Percentiles rank a stretch among this genome's conserved stretches.
These are phyloP conservation scores for Coccomyxa sp. DNA, from an alignment of 139 green algal genomes.

Conservation along the genomic window DNA sequence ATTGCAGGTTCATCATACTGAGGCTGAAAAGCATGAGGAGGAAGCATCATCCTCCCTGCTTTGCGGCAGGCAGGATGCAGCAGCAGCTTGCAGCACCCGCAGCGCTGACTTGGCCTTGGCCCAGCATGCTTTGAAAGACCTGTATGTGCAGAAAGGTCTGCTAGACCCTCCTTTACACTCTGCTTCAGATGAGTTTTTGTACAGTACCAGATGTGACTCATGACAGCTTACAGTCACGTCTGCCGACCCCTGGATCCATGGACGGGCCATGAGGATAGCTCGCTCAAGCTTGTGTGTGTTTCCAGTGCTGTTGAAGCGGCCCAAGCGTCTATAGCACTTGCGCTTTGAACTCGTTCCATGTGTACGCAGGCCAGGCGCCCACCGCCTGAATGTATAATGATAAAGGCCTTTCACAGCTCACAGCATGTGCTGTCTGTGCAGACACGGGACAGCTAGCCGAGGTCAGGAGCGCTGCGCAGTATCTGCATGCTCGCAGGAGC, in stretches of 20 bases:
- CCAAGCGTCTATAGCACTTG: neutral
- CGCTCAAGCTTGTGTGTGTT: slow-evolving; percentile 11
- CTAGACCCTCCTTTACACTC: too few species aligned
- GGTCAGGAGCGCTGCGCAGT: slow-evolving; percentile 58
- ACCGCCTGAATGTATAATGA: too few species aligned
- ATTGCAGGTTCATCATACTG: neutral
- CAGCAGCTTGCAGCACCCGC: neutral
- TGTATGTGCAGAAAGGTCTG: neutral
- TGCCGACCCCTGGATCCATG: neutral
- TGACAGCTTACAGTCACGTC: neutral
- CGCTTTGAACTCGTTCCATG: neutral
- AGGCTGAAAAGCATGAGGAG: neutral
- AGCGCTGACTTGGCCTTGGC: neutral
- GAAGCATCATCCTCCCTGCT: neutral
- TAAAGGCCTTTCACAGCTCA: too few species aligned
- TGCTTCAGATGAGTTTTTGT: too few species aligned
- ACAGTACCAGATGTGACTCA: neutral
- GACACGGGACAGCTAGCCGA: slow-evolving; percentile 17
- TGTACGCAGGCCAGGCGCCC: neutral
- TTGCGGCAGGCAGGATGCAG: neutral
- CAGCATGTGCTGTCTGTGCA: too few species aligned
- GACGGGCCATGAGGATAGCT: neutral
- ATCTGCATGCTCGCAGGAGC: slow-evolving; percentile 49
- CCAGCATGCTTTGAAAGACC: neutral
- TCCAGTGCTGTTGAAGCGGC: slow-evolving; percentile 6